Conservation (phyloP, 345 rosid species). For the Crucihimalaya himalaica region DNA sequence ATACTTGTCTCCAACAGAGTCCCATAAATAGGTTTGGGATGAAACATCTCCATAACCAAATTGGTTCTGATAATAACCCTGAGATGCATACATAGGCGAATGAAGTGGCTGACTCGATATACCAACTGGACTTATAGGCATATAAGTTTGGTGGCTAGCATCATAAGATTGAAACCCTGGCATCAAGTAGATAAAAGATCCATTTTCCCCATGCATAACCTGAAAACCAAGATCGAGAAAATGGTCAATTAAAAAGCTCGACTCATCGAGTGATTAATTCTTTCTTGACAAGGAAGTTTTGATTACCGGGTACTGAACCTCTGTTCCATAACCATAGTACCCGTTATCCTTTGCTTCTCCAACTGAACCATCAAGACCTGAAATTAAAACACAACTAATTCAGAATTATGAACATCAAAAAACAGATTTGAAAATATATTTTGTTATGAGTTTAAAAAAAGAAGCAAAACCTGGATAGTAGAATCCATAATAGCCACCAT, state of each 20-base stretch:
- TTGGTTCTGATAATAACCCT: conserved; percentile 44
- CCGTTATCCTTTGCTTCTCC: conserved; percentile 42
- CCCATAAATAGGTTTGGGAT: conserved; percentile 42
- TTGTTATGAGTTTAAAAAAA: not conserved
- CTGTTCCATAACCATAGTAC: conserved; percentile 50
- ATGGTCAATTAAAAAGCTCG: not conserved
- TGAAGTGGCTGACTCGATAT: conserved; percentile 42
- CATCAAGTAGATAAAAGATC: conserved; percentile 49
- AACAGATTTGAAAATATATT: not conserved
- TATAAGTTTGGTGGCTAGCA: conserved; percentile 35
- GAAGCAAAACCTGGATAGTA: conserved; percentile 47
- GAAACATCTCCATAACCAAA: conserved; percentile 46
- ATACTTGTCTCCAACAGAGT: conserved; percentile 43
- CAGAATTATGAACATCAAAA: conserved; percentile 28
- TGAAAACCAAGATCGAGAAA: conserved; percentile 27
- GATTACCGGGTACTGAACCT: conserved; percentile 53
- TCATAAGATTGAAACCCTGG: conserved; percentile 53
- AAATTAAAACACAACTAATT: not conserved
- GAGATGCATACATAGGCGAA: conserved; percentile 42
- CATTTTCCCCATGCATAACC: conserved; percentile 58
- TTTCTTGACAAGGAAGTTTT: not conserved
- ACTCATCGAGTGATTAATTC: not conserved
- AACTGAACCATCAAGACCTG: conserved; percentile 48
- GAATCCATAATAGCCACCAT: conserved; percentile 45
- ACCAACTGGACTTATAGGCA: conserved; percentile 42